Conservation (phyloP, 1,284 basidiomycete species). For the Austroboletus rostrupii region DNA sequence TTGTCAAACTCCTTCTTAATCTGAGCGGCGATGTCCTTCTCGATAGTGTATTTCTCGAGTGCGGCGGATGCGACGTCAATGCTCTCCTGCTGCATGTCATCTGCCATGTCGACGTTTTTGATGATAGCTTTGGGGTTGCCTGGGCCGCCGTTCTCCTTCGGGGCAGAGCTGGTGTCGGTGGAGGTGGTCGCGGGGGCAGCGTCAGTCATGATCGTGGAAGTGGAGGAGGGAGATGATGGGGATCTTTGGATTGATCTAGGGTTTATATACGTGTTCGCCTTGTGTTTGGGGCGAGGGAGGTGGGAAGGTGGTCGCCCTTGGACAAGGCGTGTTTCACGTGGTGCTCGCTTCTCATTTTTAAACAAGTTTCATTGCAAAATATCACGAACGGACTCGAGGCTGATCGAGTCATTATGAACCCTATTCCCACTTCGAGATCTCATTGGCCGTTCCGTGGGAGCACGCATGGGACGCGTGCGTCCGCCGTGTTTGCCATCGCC, state of each 20-base stretch:
- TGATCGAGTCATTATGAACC: background rate
- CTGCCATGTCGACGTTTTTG: conserved; percentile 96
- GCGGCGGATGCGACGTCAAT: conserved; percentile 85
- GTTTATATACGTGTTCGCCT: conserved; percentile 32
- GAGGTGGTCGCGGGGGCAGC: conserved; percentile 54
- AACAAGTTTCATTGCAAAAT: background rate
- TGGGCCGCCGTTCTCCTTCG: conserved; percentile 40
- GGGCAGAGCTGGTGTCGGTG: conserved; percentile 46
- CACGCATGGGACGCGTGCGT: too few species aligned
- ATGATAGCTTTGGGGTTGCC: conserved; percentile 78
- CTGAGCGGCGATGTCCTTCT: conserved; percentile 96
- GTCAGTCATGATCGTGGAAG: conserved; percentile 50
- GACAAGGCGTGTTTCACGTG: too few species aligned
- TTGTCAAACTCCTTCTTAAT: conserved; percentile 98
- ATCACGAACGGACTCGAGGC: too few species aligned
- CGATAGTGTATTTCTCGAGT: conserved; percentile 87
- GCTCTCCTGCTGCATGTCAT: conserved; percentile 92
- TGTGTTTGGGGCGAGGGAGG: conserved; percentile 23
- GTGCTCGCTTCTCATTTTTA: background rate
- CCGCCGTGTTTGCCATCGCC: too few species aligned
- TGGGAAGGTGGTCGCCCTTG: conserved; percentile 12
- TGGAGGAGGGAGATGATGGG: background rate
- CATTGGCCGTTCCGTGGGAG: too few species aligned
- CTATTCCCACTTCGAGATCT: background rate
- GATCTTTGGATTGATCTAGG: background rate